Evolutionary conservation across 306 rosid genomes (phyloP), one percentile per base, ranked within the genome.

Genomic region (Fagus crenata): DNA sequence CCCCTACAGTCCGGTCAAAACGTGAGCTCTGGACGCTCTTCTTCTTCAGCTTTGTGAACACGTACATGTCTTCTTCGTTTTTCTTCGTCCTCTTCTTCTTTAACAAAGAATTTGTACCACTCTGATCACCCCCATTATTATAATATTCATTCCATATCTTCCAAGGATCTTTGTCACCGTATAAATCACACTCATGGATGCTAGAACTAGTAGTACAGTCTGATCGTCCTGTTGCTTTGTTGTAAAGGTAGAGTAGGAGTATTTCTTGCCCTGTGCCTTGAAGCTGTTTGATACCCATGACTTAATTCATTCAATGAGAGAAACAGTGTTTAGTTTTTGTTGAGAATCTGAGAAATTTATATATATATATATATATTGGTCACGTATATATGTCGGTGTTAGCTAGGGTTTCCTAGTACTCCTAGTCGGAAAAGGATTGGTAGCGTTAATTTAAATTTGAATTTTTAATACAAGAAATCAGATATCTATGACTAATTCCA

Each of bases 1-100:
- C 51, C 7, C 68, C 42, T 2, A 63, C 18, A 8, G 7, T 13
- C 3, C 9, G 69, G 3, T 63, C 69, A 6, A 35, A 1, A 63
- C 69, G 42, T 13, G 69, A 4, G 41, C 41, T 18, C 8, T 14
- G 2, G 2, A 15, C 9, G 4, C 17, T 13, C 69, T 63, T 63
- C 69, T 63, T 63, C 69, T 35, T 63, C 22, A 13, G 17, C n/a
- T 61, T 61, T 61, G 67, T 11, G 67, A 61, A 61, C n/a, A 33
- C 18, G 18, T 31, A 33, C 11, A 61, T n/a, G 5, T 22, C 28
- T 22, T 61, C 41, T 61, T 33, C 35, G 5, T 33, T 36, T 33
- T 31, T 59, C 35, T 56, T 22, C 37, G 1, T 59, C 0, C 8
- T 42, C 2, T 43, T 43, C 51, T 9, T 46, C 3, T 46, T 46